Percentiles rank a stretch among this genome's conserved stretches.
Conservation (phyloP, 371 early-diverging fungal genomes). For the Apophysomyces variabilis region DNA sequence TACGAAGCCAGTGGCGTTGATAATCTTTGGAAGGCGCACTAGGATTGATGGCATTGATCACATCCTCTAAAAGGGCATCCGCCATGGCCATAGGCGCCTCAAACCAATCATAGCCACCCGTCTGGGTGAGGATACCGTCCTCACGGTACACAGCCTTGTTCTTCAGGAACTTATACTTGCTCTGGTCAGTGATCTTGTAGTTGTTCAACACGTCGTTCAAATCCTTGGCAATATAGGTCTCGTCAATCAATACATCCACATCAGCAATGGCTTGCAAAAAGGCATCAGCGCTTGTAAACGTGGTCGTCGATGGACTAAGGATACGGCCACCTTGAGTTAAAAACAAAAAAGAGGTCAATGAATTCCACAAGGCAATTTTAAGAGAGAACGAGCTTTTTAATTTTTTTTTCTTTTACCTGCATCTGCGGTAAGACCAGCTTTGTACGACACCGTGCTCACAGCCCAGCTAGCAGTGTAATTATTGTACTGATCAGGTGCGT, state of each 20-base stretch:
- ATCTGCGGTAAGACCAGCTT: conserved; percentile 63
- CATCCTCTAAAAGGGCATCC: conserved; percentile 73
- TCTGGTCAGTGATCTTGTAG: conserved; percentile 51
- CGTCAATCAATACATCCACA: conserved; percentile 77
- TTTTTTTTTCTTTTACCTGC: conserved; percentile 51
- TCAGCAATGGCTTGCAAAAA: conserved; percentile 61
- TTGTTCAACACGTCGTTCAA: conserved; percentile 54
- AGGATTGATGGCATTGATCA: conserved; percentile 68
- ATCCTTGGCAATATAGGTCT: conserved; percentile 59
- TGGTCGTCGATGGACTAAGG: conserved; percentile 25
- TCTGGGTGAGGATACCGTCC: conserved; percentile 66
- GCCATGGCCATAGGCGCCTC: conserved; percentile 68
- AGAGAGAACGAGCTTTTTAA: too few species aligned
- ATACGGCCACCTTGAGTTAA: conserved; percentile 40
- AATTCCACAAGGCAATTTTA: too few species aligned
- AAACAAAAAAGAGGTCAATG: not conserved
- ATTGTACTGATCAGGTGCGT: conserved; percentile 66
- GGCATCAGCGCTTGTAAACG: conserved; percentile 42
- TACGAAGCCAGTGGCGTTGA: conserved; percentile 69
- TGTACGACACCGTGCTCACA: conserved; percentile 63
- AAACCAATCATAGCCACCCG: conserved; percentile 76
- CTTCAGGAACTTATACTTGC: conserved; percentile 64
- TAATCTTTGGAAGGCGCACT: conserved; percentile 54
- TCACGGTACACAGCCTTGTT: conserved; percentile 70
- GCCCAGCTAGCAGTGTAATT: conserved; percentile 71